Percentiles rank a stretch among this genome's conserved stretches.
These are phyloP conservation scores for Globisporangium okanoganense DNA, from an alignment of 352 stramenopile species.

Conservation along the genomic window DNA sequence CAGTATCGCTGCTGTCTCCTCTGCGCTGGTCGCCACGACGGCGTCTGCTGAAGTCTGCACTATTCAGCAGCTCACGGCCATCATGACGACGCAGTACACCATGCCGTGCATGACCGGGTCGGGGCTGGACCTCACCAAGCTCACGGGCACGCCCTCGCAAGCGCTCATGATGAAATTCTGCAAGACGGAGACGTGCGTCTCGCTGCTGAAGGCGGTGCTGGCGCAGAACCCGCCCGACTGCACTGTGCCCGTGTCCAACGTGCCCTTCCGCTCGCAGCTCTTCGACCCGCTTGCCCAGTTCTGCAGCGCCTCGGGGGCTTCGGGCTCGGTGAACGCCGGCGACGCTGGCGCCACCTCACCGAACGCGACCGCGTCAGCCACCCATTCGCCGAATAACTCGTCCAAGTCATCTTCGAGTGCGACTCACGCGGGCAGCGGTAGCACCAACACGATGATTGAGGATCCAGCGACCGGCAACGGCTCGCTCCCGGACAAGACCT, in stretches of 20 bases:
- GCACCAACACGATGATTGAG: not conserved
- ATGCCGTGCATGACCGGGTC: constrained; percentile 7
- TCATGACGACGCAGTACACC: constrained; percentile 2
- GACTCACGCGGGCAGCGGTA: not conserved
- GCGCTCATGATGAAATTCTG: constrained; percentile 7
- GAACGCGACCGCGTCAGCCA: not conserved
- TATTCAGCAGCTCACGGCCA: constrained; percentile 2
- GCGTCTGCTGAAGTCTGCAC: not conserved
- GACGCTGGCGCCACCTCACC: not conserved
- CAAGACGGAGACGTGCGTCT: constrained; percentile 3
- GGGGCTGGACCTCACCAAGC: constrained; percentile 3
- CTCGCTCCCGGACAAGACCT: not conserved
- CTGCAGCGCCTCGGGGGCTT: not conserved
- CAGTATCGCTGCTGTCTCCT: not conserved
- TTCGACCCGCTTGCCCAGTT: constrained; percentile 3
- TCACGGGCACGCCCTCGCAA: constrained; percentile 1
- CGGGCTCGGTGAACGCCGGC: not conserved
- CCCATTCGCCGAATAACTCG: not conserved
- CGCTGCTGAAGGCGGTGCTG: constrained; percentile 11
- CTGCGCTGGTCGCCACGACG: not conserved
- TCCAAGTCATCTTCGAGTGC: not conserved
- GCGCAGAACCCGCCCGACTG: constrained; percentile 13
- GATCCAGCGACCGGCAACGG: not conserved
- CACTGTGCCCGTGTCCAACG: not conserved
- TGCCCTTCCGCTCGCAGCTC: constrained; percentile 9